Base-by-base conservation (phyloP, 768 basidiomycete species). In the Tulasnella sp. region DNA sequence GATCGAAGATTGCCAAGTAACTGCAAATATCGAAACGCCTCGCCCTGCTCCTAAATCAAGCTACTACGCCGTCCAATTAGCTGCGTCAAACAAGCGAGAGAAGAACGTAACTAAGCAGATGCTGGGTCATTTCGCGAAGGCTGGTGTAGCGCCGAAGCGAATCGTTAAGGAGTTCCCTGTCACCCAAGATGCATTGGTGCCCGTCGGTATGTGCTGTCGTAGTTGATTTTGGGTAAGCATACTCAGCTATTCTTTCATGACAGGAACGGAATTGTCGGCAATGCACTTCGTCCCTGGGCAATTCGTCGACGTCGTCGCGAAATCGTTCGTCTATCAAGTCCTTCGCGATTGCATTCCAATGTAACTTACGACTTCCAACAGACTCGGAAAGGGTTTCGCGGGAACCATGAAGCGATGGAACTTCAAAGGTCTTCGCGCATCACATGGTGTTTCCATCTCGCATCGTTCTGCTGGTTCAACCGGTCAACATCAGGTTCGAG, bases 241-340 rank as follows among this genome's bases (percentile, higher is more conserved):
- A 26, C 26, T 65, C 62, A 66, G n/a, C 14, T 62, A 59, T 73
- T 37, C n/a, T 37, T 14, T 67, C 44, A 2, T 14, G 17, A 40
- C 74, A 95, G 94, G 96, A 36, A 95, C 95, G 0, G 90, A 88
- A 14, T 78, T 99, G 42, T 94, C 91, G 63, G 94, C 95, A 0
- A 85, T 91, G 52, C 97, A 99, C 80, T 98, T 96, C 77, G 97
- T 98, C 8, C 97, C 97, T 0, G 97, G 97, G 0, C 97, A 99
- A 79, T 94, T 85, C 78, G 93, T 98, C 14, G 96, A 98, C 79
- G 91, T 95, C 6, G 84, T 91, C 74, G 91, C 91, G 7, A 91
- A 90, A 75, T 93, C 92, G 96, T 98, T 77, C 76, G 92, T 86
- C 52, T 41, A 44, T 29, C 9, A 14, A 11, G 29, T 37, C 16